Base-by-base conservation (phyloP, 495 filamentous ascomycete genomes). In the Hamigera avellanea region DNA sequence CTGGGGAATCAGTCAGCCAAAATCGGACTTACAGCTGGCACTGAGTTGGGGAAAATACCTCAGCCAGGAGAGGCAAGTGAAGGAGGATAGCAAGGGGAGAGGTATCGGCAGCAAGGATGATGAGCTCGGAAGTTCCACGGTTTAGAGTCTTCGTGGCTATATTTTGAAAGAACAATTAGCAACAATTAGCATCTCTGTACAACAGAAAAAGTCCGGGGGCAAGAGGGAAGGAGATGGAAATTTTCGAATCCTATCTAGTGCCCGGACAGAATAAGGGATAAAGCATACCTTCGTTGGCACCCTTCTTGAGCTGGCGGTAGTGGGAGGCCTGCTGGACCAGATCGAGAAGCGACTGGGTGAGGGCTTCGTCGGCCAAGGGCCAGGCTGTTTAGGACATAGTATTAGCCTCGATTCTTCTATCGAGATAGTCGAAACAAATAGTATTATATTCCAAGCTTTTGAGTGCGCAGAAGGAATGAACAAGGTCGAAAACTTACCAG, bases 31-130 rank as follows among this genome's bases (percentile, higher is more conserved):
- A n/a, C n/a, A n/a, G n/a, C n/a, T n/a, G n/a, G n/a, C n/a, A n/a
- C n/a, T n/a, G n/a, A n/a, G n/a, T n/a, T n/a, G n/a, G n/a, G n/a
- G n/a, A n/a, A n/a, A n/a, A n/a, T n/a, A n/a, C n/a, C n/a, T n/a
- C n/a, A n/a, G n/a, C n/a, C n/a, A 94, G 76, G 2, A 95, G 75
- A 10, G 91, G 91, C 6, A 98, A 68, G 62, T 95, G 91, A 15
- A 98, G 75, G 33, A 96, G 72, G 43, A 96, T 94, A 33, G 82
- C 80, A n/a, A 94, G 67, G 16, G 86, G 86, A 25, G 73, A 64
- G 33, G 83, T 85, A 52, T 95, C 89, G 31, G 86, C 87, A 30
- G 89, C 87, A 28, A 95, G 73, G 42, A 95, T 72, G 48, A 94
- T 74, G 36, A 98, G 70, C 59, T 96, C 91, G 48, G 77, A 72